These are phyloP conservation scores for Nannochloris sp. DNA, from an alignment of 139 green algal species.

Conservation along the genomic window DNA sequence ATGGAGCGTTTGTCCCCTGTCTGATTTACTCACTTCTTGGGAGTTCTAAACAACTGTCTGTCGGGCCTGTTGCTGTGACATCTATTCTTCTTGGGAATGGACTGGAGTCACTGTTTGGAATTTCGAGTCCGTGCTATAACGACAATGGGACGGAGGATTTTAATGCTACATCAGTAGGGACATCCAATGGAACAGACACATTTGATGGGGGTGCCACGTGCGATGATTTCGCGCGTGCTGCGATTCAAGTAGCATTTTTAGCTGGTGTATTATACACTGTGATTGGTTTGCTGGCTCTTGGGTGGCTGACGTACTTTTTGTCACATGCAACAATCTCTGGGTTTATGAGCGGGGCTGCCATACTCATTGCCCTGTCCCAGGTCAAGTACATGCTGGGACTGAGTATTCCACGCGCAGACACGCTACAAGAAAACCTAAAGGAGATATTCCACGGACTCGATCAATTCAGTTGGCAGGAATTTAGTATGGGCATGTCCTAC, in stretches of 20 bases:
- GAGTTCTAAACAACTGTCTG: slow-evolving; percentile 53
- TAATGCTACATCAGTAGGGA: not conserved
- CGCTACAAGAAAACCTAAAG: slow-evolving; percentile 19
- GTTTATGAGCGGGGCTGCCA: slow-evolving; percentile 80
- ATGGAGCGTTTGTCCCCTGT: slow-evolving; percentile 72
- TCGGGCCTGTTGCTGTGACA: slow-evolving; percentile 60
- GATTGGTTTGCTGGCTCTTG: slow-evolving; percentile 67
- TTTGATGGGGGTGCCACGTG: slow-evolving; percentile 13
- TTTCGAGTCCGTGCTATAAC: slow-evolving; percentile 9
- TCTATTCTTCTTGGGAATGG: slow-evolving; percentile 42
- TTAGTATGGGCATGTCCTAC: slow-evolving; percentile 42
- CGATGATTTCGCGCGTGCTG: slow-evolving; percentile 34
- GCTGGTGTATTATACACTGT: slow-evolving; percentile 61
- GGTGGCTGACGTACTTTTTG: slow-evolving; percentile 78
- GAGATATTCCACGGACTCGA: slow-evolving; percentile 18
- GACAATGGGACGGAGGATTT: not conserved
- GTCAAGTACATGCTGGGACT: slow-evolving; percentile 42
- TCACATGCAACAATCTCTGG: slow-evolving; percentile 69
- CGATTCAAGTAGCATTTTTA: slow-evolving; percentile 60
- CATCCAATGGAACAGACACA: slow-evolving; percentile 4
- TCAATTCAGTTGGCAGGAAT: slow-evolving; percentile 31
- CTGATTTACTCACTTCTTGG: slow-evolving; percentile 70
- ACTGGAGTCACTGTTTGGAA: slow-evolving; percentile 14
- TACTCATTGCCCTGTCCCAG: slow-evolving; percentile 52
- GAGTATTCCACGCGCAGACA: slow-evolving; percentile 31